Base-by-base conservation (phyloP, 2,329 filamentous ascomycete genomes). In the Fusarium pseudocircinatum region DNA sequence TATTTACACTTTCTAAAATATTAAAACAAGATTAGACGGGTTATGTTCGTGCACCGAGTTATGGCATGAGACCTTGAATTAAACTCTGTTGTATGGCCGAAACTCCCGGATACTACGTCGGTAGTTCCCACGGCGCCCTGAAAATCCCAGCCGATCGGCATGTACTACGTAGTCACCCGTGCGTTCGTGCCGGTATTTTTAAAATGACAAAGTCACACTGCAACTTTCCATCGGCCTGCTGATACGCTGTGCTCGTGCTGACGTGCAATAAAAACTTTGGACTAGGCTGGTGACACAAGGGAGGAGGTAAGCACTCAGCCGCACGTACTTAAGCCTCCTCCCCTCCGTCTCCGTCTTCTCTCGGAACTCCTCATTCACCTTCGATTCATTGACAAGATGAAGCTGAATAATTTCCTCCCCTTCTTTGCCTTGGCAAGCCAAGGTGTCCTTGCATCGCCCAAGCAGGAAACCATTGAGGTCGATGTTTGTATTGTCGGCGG, bases 401-500 rank as follows among this genome's bases (percentile, higher is more conserved):
- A 59, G 26, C 4, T 26, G 6, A 37, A 22, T 4, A 20, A 7
- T 10, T n/a, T 63, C 4, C 9, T 69, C 6, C 11, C 43, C 2
- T 22, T 59, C 24, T 32, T 69, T 28, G 30, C 61, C n/a, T 47
- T 70, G 14, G 14, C 49, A 6, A 20, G 49, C 24, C 30, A 54
- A n/a, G n/a, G n/a, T 11, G 44, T n/a, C 4, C 40, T 64, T 11
- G 62, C 67, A 2, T 32, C 36, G 36, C 67, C 68, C 1, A 57
- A 63, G 15, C 39, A 65, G 2, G 44, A 49, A 16, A 30, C 36
- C 0, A 46, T 42, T 1, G 73, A 75, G 13, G 73, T 75, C 28
- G 73, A 75, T 10, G 67, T 75, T 2, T 57, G 49, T 6, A 72
- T 75, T 10, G 53, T 75, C 5, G 73, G 73, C 16, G 73, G 73